Evolutionary conservation across 78 protist species (phyloP), one percentile per base, ranked within the genome.

Genomic region (Parvularia atlantis): DNA sequence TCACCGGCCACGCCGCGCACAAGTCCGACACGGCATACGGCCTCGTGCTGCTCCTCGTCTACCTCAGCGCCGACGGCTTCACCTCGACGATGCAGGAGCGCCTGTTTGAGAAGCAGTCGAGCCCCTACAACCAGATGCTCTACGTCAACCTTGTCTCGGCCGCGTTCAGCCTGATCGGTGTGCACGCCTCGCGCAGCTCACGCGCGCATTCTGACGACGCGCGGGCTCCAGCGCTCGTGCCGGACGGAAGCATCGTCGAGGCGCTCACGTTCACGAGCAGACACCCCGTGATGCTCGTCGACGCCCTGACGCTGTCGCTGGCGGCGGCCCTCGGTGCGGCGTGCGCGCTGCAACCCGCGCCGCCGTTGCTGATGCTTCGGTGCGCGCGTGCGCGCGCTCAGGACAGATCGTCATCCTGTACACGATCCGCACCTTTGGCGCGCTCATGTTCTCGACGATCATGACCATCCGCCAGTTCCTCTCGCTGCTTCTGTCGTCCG

Each of bases 101-200:
- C 41, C 77, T 81, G 73, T 81, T 81, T 48, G 69, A 66, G 39
- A 69, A 70, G 35, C 61, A 74, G 65, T 57, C 75, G 2, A 63
- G 79, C 20, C 75, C 86, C 5, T 76, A 77, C 43, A 80, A 81
- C 53, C 86, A 81, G 71, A 81, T 81, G 86, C 73, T 81, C 33
- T 81, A 75, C 71, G 86, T 81, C 14, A 77, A 77, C 43, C 30
- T 57, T n/a, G 63, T 72, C 46, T 81, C 86, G 19, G 41, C 81
- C 16, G 30, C 66, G 26, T 48, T 75, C 62, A n/a, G 58, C 58
- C 26, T 75, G 9, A 19, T 35, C 40, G 52, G 60, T 54, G 60
- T 9, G 60, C 9, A 5, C 26, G 26, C 60, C 60, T 54, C 26
- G 3, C 30, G n/a, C n/a, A n/a, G n/a, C n/a, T n/a, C n/a, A n/a